Evolutionary conservation across 208 protist genomes (phyloP), one percentile per base, ranked within the genome.

Genomic region (Trypanosoma mega): DNA sequence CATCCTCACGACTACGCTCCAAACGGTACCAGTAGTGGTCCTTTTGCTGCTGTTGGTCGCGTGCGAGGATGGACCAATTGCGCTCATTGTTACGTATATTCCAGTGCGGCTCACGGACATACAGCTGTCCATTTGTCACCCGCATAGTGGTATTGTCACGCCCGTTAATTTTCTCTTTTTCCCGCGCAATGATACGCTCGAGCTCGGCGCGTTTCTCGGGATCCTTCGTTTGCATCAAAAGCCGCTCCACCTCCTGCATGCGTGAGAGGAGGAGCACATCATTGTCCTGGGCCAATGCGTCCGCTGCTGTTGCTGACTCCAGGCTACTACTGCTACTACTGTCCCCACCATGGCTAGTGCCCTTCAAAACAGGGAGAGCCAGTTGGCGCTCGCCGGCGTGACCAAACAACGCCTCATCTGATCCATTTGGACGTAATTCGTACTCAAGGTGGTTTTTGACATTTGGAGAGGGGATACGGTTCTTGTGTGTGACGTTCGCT

Each of bases 11-110:
- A 64, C 87, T 93, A 16, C 87, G 72, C 57, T 93, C 83, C 12
- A 76, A 34, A 37, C 87, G 83, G 67, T 93, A 93, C 87, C 80
- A 88, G 63, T 91, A 93, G 67, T 90, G 80, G 65, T 93, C 87
- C 68, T 87, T 93, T 70, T 93, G 87, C 68, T 89, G 82, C 73
- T 93, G 87, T 66, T 86, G 87, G 50, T 93, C 87, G 23, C 83
- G 78, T 14, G 83, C 72, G 51, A 93, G 48, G 51, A 93, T 91
- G 36, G 74, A 81, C 84, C 87, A 93, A 64, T 93, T 93, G 29
- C 87, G 78, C 65, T 93, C 87, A 70, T 76, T 93, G 58, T 91
- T 93, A 46, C 87, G 80, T 45, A 93, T 87, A 30, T 85, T 80
- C 84, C 87, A 93, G 59, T 91, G 83, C 30, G 83, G 83, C 34